Conservation (phyloP, 768 basidiomycete genomes). For the Termitomyces sp. region DNA sequence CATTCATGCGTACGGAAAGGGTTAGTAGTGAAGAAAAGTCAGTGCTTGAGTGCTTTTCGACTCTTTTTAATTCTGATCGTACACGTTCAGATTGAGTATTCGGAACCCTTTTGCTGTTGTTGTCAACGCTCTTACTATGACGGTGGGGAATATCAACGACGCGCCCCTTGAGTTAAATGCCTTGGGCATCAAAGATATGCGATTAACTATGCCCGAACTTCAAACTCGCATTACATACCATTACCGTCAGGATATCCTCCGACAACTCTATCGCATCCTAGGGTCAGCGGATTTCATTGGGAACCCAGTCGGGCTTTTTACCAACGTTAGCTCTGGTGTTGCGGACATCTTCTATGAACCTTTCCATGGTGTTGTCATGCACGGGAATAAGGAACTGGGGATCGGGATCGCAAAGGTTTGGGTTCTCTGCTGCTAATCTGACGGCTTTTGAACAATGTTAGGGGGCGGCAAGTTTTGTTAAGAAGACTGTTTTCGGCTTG, state of each 20-base stretch:
- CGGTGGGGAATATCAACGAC: conserved; percentile 94
- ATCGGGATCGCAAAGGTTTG: conserved; percentile 88
- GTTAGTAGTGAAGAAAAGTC: conserved; percentile 93
- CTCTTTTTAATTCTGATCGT: conserved; percentile 1
- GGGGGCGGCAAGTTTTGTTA: conserved; percentile 97
- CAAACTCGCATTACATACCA: conserved; percentile 83
- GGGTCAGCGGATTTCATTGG: conserved; percentile 98
- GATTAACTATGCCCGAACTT: conserved; percentile 78
- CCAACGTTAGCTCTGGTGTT: conserved; percentile 95
- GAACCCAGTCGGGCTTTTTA: conserved; percentile 96
- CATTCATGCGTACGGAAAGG: conserved; percentile 95
- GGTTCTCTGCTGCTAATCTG: background rate
- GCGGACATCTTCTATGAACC: conserved; percentile 99
- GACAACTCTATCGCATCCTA: conserved; percentile 92
- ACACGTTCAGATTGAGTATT: conserved; percentile 50
- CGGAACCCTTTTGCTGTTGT: conserved; percentile 92
- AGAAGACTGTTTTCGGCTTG: conserved; percentile 97
- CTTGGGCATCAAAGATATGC: conserved; percentile 90
- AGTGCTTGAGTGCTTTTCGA: conserved; percentile 15
- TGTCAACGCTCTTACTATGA: conserved; percentile 93
- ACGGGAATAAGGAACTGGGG: conserved; percentile 91
- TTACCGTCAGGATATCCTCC: conserved; percentile 88
- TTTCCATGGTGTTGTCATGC: conserved; percentile 93
- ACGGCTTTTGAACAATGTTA: conserved; percentile 21
- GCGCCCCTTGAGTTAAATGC: conserved; percentile 94